phyloP scores from a whole-genome alignment of 768 basidiomycete genomes.

The Termitomyces eurrhizus region DNA sequence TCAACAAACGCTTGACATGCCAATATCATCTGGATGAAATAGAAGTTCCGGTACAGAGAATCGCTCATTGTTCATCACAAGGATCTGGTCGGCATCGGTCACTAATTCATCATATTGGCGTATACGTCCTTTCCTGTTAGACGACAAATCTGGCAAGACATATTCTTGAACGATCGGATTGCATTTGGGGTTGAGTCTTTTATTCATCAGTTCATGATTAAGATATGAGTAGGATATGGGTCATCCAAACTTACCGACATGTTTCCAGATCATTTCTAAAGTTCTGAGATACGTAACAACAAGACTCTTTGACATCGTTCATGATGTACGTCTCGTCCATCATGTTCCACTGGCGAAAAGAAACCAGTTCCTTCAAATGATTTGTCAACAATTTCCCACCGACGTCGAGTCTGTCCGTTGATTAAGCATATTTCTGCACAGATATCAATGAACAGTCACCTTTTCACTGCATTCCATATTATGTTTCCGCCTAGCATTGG shows the following conservation, averaged over 20 bases:
- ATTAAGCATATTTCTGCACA: conserved; percentile 10
- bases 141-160: conserved; percentile 83
- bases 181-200: conserved; percentile 47
- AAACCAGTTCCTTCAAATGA: conserved; percentile 89
- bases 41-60: conserved; percentile 91
- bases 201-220: conserved; percentile 15
- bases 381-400: conserved; percentile 96
- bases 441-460: conserved; percentile 40
- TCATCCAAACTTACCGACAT: conserved; percentile 58
- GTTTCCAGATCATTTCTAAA: conserved; percentile 72
- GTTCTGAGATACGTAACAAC: conserved; percentile 78
- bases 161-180: conserved; percentile 85
- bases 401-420: conserved; percentile 71
- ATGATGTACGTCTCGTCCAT: conserved; percentile 95
- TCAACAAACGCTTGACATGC: conserved; percentile 36
- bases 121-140: conserved; percentile 56
- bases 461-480: conserved; percentile 77
- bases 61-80: conserved; percentile 88
- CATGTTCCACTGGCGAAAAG: conserved; percentile 98
- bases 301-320: conserved; percentile 88
- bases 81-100: conserved; percentile 58
- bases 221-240: no score
- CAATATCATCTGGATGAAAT: conserved; percentile 88
- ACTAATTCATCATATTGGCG: conserved; percentile 50
- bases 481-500: conserved; percentile 75